These are phyloP conservation scores for Corynascus novoguineensis DNA, from an alignment of 495 filamentous ascomycete genomes.

Conservation along the genomic window DNA sequence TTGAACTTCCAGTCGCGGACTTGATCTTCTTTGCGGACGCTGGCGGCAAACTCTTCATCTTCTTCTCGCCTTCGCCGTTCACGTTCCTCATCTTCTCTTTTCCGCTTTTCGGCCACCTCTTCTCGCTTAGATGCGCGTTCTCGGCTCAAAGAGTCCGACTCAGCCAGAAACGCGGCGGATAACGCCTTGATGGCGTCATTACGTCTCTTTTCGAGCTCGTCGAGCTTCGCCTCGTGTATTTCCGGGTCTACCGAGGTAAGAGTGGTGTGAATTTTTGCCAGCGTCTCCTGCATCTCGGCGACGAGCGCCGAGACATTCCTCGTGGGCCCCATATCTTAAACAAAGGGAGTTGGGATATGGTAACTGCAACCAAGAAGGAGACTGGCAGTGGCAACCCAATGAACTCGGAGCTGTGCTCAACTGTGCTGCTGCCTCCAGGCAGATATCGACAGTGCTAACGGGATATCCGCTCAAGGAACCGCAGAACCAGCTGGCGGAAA, in stretches of 20 bases:
- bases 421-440: no score
- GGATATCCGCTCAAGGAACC: no score
- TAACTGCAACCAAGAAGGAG: not conserved
- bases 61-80: slow-evolving; percentile 26
- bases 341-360: not conserved
- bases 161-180: slow-evolving; percentile 20
- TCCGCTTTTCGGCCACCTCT: slow-evolving; percentile 23
- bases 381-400: no score
- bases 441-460: no score
- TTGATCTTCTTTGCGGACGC: slow-evolving; percentile 22
- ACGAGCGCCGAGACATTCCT: slow-evolving; percentile 32
- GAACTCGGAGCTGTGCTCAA: no score
- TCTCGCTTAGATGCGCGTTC: slow-evolving; percentile 25
- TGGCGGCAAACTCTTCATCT: slow-evolving; percentile 25
- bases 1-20: slow-evolving; percentile 20
- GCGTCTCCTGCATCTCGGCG: slow-evolving; percentile 33
- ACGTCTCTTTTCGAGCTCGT: slow-evolving; percentile 28
- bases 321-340: not conserved
- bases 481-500: no score
- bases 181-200: slow-evolving; percentile 24
- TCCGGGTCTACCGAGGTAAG: slow-evolving; percentile 24
- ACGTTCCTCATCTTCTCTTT: slow-evolving; percentile 33
- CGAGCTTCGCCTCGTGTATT: slow-evolving; percentile 27
- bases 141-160: slow-evolving; percentile 17
- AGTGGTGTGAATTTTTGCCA: slow-evolving; percentile 30